These are phyloP conservation scores for Fusarium azukiicola DNA, from an alignment of 2,329 filamentous ascomycete genomes.

Conservation along the genomic window DNA sequence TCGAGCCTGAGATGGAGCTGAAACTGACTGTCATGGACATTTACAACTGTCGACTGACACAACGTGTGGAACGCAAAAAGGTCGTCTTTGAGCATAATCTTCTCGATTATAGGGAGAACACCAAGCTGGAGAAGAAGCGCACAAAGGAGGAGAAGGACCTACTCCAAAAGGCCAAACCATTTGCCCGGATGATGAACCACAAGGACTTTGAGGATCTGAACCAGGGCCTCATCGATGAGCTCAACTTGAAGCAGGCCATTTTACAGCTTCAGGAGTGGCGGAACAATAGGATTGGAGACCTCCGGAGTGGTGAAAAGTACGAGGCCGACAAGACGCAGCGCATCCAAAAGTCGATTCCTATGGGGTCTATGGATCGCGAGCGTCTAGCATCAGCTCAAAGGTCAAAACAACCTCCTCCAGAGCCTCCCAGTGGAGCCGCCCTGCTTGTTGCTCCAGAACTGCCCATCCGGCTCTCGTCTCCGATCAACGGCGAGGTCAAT, in stretches of 20 bases:
- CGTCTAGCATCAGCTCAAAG: slow-evolving; percentile 86
- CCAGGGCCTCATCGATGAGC: slow-evolving; percentile 92
- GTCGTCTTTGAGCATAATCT: slow-evolving; percentile 98
- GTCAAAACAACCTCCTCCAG: slow-evolving; percentile 83
- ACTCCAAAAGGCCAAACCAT: slow-evolving; percentile 96
- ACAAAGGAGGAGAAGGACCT: slow-evolving; percentile 97
- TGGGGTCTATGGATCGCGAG: slow-evolving; percentile 92
- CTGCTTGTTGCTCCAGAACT: slow-evolving; percentile 90
- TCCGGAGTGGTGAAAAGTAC: slow-evolving; percentile 94
- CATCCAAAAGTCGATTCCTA: slow-evolving; percentile 84
- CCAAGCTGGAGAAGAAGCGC: slow-evolving; percentile 93
- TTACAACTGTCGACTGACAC: slow-evolving; percentile 95
- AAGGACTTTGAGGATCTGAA: slow-evolving; percentile 93
- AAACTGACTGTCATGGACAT: slow-evolving; percentile 99
- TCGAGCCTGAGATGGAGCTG: slow-evolving; percentile 97
- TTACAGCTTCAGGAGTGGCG: slow-evolving; percentile 97
- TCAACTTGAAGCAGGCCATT: slow-evolving; percentile 95
- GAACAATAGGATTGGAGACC: slow-evolving; percentile 89
- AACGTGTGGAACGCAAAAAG: slow-evolving; percentile 96
- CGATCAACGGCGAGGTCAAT: slow-evolving; percentile 62
- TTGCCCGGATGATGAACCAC: slow-evolving; percentile 97
- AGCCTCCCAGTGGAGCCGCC: slow-evolving; percentile 87
- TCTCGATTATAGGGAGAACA: slow-evolving; percentile 96
- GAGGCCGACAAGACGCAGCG: slow-evolving; percentile 92
- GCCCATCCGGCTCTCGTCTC: slow-evolving; percentile 76